Base-by-base conservation (phyloP, 2,329 filamentous ascomycete genomes). In the Rutstroemia sp. region DNA sequence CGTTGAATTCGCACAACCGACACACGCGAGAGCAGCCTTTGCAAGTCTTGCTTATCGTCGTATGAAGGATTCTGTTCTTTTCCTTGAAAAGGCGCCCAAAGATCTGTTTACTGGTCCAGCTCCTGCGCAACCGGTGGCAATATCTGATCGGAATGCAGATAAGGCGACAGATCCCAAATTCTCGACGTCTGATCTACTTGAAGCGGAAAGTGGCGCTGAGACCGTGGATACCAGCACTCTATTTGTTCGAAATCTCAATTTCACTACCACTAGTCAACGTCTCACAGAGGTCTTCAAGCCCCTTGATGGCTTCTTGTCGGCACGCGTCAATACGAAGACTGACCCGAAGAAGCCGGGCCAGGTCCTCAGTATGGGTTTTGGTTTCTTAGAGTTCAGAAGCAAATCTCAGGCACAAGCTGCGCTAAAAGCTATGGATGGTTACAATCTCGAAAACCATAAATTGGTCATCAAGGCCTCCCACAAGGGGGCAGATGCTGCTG, bases 361-460 rank as follows among this genome's bases (percentile, higher is more conserved):
- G 71, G 81, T 87, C 4, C 82, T 99, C 54, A 96, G 92, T 70
- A 96, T 97, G 92, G 94, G 94, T 39, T 99, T 95, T 70, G 94
- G 92, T 46, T 99, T 99, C 71, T 82, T 91, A 58, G 91, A 96
- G 66, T 99, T 97, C 73, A 81, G 80, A 58, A 86, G 80, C 63
- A 89, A 89, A 67, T 80, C 79, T 42, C 82, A 92, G 66, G 92
- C 94, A 0, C 82, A 89, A 63, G 86, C 87, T 47, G 94, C 92
- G 23, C 77, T 90, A 58, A 80, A 83, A 63, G 82, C 85, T n/a
- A 94, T 97, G 90, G 85, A 97, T 71, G 90, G 91, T 10, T 83
- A 89, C 71, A 83, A 83, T 41, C 80, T 99, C n/a, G 90, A 96
- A 61, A 87, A 85, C 19, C 91, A 99, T 73, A 86, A 88, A 64